phyloP scores from a whole-genome alignment of 306 rosid genomes.

The Aeschynomene evenia region DNA sequence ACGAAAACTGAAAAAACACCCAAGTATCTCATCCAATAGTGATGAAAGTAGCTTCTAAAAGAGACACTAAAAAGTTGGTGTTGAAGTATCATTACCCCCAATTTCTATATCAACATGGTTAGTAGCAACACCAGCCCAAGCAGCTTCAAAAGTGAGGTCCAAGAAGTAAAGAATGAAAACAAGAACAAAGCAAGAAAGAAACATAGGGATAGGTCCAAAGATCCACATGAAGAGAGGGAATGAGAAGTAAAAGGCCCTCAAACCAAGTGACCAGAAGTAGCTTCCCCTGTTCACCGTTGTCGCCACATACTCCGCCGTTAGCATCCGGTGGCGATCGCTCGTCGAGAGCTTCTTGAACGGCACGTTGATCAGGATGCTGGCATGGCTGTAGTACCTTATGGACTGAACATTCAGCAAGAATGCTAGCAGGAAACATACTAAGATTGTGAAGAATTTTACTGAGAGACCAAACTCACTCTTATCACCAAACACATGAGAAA shows the following conservation, averaged over 20 bases:
- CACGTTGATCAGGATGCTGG: slow-evolving; percentile 75
- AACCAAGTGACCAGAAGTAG: slow-evolving; percentile 82
- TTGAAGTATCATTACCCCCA: no score
- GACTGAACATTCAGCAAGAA: slow-evolving; percentile 80
- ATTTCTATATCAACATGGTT: slow-evolving; percentile 33
- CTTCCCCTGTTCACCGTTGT: slow-evolving; percentile 67
- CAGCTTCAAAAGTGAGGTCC: slow-evolving; percentile 51
- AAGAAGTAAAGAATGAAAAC: slow-evolving; percentile 65
- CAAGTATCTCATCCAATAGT: no score
- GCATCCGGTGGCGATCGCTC: slow-evolving; percentile 37
- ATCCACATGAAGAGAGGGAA: slow-evolving; percentile 86
- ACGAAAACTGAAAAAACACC: no score
- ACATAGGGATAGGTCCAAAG: slow-evolving; percentile 85
- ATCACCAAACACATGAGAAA: slow-evolving; percentile 41
- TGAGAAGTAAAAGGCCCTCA: slow-evolving; percentile 86
- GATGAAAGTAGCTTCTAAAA: no score
- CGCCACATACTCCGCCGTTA: slow-evolving; percentile 69
- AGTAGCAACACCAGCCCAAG: slow-evolving; percentile 38
- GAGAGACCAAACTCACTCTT: slow-evolving; percentile 46
- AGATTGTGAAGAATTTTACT: slow-evolving; percentile 63
- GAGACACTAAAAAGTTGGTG: no score
- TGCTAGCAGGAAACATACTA: slow-evolving; percentile 73
- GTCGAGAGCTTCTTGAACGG: slow-evolving; percentile 57
- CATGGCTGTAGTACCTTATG: slow-evolving; percentile 83
- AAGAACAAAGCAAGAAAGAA: slow-evolving; percentile 51